Evolutionary conservation across 176 grass and related monocot species (phyloP), one percentile per base, ranked within the genome.

Genomic region (Juncus inflexus): DNA sequence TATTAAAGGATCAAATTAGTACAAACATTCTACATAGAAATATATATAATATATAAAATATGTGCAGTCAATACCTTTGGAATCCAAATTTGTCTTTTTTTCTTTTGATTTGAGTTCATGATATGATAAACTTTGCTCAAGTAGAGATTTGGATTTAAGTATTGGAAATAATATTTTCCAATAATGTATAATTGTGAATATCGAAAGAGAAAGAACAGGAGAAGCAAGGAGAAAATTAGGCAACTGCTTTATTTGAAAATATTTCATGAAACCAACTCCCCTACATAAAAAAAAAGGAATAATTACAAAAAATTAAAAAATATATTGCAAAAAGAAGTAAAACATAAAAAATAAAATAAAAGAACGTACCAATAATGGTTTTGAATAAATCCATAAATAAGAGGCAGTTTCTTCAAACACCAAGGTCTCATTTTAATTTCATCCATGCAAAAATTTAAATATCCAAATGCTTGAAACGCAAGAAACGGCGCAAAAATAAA

Each of bases 161-260:
- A 78, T 71, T 35, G 57, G 73, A 60, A 7, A 14, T 40, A 97
- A 72, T 45, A 77, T 50, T 83, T 68, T 91, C 74, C 60, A 37
- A 74, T 97, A 84, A 86, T 80, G 77, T n/a, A 80, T 61, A 69
- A 97, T 73, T 5, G 88, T 89, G 64, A 81, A 80, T 71, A 97
- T 47, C 47, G 88, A 82, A 49, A 97, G 77, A 72, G 88, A 86
- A 12, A 97, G 15, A 65, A 69, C 68, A 52, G 88, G 88, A 16
- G 85, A 97, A 75, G 94, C 94, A 55, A 97, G 80, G 60, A 97
- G 85, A 89, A 92, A 97, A 79, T 92, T 97, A 4, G 94, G 88
- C 65, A 97, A 78, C 78, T 97, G 94, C 75, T 97, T 91, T 63
- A 91, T 83, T 84, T 92, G 74, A 73, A 97, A 97, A 70, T 97